A percentile compares a stretch with the other conserved stretches of the same genome.
phyloP scores from a whole-genome alignment of 768 basidiomycete genomes.

The Tulasnella sp. region DNA sequence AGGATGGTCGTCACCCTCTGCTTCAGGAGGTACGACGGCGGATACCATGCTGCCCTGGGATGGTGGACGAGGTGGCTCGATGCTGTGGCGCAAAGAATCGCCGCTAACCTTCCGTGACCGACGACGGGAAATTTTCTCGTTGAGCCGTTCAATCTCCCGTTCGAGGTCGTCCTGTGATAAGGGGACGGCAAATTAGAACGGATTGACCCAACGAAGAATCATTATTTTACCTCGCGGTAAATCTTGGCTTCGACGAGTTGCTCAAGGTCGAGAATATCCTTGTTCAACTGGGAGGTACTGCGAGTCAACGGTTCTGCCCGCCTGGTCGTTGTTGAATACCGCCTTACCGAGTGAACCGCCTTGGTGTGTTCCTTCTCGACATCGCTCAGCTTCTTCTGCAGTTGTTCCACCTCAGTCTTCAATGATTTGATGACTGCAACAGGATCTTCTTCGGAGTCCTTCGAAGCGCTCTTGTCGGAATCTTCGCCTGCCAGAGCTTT shows the following conservation, averaged over 20 bases:
- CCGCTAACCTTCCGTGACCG: constrained; percentile 27
- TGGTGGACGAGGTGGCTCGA: constrained; percentile 17
- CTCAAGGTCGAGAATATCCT: constrained; percentile 89
- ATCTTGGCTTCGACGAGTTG: constrained; percentile 94
- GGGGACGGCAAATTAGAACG: background rate
- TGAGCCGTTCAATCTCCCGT: constrained; percentile 67
- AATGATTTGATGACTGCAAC: constrained; percentile 36
- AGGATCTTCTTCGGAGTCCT: constrained; percentile 33
- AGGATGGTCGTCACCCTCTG: constrained; percentile 27
- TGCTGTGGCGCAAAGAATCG: constrained; percentile 23
- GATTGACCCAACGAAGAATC: background rate
- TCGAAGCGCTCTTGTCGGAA: constrained; percentile 30
- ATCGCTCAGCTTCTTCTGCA: constrained; percentile 61
- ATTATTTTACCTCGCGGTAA: constrained; percentile 61
- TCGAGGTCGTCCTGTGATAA: constrained; percentile 71
- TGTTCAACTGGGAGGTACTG: constrained; percentile 56
- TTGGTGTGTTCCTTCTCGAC: constrained; percentile 69
- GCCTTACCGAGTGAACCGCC: constrained; percentile 51
- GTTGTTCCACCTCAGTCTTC: constrained; percentile 26
- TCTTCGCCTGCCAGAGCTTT: constrained; percentile 25
- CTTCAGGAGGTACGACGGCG: background rate
- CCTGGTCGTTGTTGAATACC: constrained; percentile 4
- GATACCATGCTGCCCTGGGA: background rate
- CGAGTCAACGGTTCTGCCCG: constrained; percentile 26
- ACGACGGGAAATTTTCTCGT: constrained; percentile 58